A percentile compares a stretch with the other conserved stretches of the same genome.
Conservation (phyloP, 2,329 filamentous ascomycete genomes). For the Cladobotryum mycophilum region DNA sequence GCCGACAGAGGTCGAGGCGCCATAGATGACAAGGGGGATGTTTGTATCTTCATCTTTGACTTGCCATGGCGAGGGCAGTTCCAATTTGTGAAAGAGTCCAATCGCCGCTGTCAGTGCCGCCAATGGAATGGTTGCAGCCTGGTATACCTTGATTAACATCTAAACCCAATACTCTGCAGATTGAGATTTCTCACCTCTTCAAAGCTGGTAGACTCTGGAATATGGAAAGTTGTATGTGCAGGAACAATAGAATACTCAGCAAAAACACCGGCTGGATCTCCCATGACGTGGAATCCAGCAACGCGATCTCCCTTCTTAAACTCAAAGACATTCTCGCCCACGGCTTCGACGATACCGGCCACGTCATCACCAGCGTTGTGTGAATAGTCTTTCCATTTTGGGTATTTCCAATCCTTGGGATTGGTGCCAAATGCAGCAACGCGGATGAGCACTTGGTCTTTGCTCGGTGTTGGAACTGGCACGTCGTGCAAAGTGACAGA, state of each 20-base stretch:
- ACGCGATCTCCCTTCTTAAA: constrained; percentile 36
- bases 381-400: not conserved
- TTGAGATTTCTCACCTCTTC: constrained; percentile 25
- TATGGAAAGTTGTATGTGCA: constrained; percentile 49
- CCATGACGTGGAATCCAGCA: constrained; percentile 44
- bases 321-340: constrained; percentile 15
- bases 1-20: constrained; percentile 47
- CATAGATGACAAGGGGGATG: constrained; percentile 38
- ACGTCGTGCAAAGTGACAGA: constrained; percentile 3
- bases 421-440: constrained; percentile 16
- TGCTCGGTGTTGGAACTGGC: constrained; percentile 7
- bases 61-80: constrained; percentile 43
- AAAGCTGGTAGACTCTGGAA: constrained; percentile 41
- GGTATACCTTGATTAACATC: not conserved
- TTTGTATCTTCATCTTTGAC: constrained; percentile 17
- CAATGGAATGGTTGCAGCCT: constrained; percentile 51
- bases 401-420: constrained; percentile 20
- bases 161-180: not conserved
- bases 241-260: constrained; percentile 54
- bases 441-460: constrained; percentile 17
- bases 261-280: constrained; percentile 43
- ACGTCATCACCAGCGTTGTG: constrained; percentile 21
- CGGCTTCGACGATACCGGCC: constrained; percentile 16
- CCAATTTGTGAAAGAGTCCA: constrained; percentile 41
- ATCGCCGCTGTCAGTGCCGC: constrained; percentile 49